Percentiles rank a stretch among this genome's conserved stretches.
These are phyloP conservation scores for Bathelium albidoporum DNA, from an alignment of 495 filamentous ascomycete species.

Conservation along the genomic window DNA sequence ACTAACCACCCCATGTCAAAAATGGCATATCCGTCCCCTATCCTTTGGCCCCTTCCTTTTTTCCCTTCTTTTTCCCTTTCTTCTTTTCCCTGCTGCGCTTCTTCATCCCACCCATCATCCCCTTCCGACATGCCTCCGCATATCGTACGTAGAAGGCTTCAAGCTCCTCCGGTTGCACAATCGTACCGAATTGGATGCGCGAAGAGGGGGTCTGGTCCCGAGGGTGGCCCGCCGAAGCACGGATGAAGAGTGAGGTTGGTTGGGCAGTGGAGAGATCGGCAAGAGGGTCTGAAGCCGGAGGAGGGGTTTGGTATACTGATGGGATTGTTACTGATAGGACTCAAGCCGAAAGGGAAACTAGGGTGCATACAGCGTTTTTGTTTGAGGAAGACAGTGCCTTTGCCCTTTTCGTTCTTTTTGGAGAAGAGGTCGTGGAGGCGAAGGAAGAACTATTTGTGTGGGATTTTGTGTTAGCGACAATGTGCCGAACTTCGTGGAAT, in stretches of 20 bases:
- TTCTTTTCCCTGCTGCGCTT: conserved; percentile 77
- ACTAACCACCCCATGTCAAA: neutral
- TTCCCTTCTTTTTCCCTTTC: conserved; percentile 59
- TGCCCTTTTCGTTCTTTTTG: conserved; percentile 52
- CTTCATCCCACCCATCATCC: conserved; percentile 74
- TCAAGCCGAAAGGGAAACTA: conserved; percentile 4
- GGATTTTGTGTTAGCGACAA: conserved; percentile 15
- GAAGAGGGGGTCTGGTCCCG: conserved; percentile 33
- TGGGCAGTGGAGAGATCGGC: conserved; percentile 44
- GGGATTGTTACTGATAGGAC: neutral
- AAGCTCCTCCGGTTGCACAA: conserved; percentile 64
- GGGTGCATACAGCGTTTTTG: conserved; percentile 62
- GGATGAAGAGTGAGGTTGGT: conserved; percentile 66
- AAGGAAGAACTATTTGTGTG: conserved; percentile 88
- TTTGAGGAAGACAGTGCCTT: conserved; percentile 71
- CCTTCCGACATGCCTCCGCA: conserved; percentile 82
- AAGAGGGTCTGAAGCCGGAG: conserved; percentile 30
- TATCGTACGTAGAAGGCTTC: conserved; percentile 76
- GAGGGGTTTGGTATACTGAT: conserved; percentile 21
- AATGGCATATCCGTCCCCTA: neutral
- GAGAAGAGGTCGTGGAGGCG: conserved; percentile 66
- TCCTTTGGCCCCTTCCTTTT: conserved; percentile 35
- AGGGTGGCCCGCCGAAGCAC: conserved; percentile 68
- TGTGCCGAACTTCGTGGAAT: neutral
- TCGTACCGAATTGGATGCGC: conserved; percentile 75